These are phyloP conservation scores for Pisolithus tinctorius DNA, from an alignment of 768 basidiomycete species.

Conservation along the genomic window DNA sequence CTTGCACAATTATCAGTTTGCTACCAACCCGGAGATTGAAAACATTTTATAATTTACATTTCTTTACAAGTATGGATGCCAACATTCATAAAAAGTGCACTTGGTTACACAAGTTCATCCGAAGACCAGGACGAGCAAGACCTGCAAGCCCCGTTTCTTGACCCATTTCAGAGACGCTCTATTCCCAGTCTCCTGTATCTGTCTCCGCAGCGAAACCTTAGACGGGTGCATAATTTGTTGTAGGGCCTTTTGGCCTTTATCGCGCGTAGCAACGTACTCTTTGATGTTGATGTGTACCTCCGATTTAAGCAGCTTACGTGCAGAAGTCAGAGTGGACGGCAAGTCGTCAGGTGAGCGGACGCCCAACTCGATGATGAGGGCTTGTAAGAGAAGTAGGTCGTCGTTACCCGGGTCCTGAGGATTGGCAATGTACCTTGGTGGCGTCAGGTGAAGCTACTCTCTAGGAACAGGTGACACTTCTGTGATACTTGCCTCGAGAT, in stretches of 20 bases:
- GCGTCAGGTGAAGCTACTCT: not conserved
- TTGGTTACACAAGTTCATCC: not conserved
- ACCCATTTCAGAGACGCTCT: conserved; percentile 47
- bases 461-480: not conserved
- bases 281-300: conserved; percentile 64
- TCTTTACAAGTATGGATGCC: too few relatives aligned
- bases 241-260: conserved; percentile 56
- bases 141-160: conserved; percentile 56
- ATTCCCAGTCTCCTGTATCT: conserved; percentile 44
- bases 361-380: conserved; percentile 77
- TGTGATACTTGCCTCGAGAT: conserved; percentile 18
- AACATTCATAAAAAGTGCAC: too few relatives aligned
- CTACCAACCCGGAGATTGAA: too few relatives aligned
- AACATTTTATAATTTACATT: too few relatives aligned
- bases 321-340: conserved; percentile 56
- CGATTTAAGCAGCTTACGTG: conserved; percentile 60
- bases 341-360: conserved; percentile 39
- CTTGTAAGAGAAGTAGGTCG: conserved; percentile 59
- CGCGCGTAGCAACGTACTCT: conserved; percentile 65
- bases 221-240: conserved; percentile 56
- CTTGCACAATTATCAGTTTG: too few relatives aligned
- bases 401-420: conserved; percentile 8
- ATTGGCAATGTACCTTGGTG: conserved; percentile 16
- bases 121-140: conserved; percentile 49
- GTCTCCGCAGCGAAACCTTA: conserved; percentile 53